Percentiles rank a stretch among this genome's conserved stretches.
Evolutionary conservation across 108 stramenopile genomes (phyloP).

Genomic region (Cyclotella distinguenda): DNA sequence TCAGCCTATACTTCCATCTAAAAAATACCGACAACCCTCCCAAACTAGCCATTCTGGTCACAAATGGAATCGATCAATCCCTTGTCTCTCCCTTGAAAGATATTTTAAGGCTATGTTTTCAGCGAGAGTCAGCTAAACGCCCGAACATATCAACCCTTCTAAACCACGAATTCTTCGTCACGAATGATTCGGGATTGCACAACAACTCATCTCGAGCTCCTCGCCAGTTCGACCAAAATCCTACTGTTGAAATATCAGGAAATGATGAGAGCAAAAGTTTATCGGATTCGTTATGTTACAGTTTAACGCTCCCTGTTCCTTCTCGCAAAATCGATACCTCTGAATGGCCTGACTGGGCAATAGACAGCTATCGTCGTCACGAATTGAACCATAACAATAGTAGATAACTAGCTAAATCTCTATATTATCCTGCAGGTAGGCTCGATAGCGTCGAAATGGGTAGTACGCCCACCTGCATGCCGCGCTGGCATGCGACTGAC

Average conservation of each 20-base stretch:
- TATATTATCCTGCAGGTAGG: too few species aligned
- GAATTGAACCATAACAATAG: not conserved
- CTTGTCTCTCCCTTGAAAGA: constrained; percentile 44
- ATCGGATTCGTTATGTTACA: constrained; percentile 44
- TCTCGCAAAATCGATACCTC: constrained; percentile 16
- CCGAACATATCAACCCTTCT: constrained; percentile 49
- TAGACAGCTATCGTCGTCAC: constrained; percentile 7
- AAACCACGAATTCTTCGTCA: constrained; percentile 15
- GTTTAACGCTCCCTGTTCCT: constrained; percentile 27
- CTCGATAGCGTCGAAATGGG: too few species aligned
- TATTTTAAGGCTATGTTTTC: constrained; percentile 61
- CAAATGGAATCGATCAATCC: not conserved
- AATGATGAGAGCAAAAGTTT: not conserved
- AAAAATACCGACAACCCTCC: constrained; percentile 59
- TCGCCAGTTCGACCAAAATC: too few species aligned
- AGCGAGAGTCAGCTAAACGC: constrained; percentile 64
- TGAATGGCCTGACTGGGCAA: constrained; percentile 44
- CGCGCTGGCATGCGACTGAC: too few species aligned
- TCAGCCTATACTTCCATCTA: constrained; percentile 83
- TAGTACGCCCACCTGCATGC: too few species aligned
- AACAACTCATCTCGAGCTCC: too few species aligned
- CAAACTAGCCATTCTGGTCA: constrained; percentile 24
- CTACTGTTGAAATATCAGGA: too few species aligned
- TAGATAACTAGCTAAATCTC: not conserved
- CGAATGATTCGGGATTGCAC: too few species aligned